Evolutionary conservation across 23 red algal species (phyloP).

Genomic region (Gracilaria domingensis): DNA sequence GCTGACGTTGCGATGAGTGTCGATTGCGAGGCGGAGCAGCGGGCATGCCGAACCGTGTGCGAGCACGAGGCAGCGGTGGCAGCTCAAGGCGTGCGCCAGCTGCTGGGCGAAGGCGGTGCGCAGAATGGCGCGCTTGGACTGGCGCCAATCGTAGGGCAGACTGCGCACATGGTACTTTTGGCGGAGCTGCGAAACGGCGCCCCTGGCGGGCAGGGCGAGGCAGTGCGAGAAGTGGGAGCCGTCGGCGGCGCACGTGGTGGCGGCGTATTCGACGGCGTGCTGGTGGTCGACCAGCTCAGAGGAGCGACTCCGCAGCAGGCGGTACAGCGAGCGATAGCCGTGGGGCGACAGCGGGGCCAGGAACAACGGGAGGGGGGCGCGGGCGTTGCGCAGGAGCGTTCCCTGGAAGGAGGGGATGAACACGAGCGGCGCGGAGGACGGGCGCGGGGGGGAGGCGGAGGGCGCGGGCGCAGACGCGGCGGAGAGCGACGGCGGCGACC

Average conservation of each 20-base stretch:
- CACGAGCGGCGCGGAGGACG: not conserved
- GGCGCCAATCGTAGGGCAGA: not conserved
- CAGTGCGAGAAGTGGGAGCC: not conserved
- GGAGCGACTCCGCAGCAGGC: not conserved
- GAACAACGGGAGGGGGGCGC: not conserved
- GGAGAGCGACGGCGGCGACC: not conserved
- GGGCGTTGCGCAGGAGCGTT: not conserved
- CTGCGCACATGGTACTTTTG: not conserved
- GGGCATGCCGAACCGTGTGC: not conserved
- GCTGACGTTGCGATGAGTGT: too few species aligned
- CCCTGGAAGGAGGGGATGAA: not conserved
- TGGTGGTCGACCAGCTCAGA: not conserved
- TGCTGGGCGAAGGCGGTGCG: not conserved
- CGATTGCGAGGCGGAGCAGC: not conserved
- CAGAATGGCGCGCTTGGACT: not conserved
- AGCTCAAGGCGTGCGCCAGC: not conserved
- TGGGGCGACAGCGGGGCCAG: not conserved
- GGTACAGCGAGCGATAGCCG: not conserved
- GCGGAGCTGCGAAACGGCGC: not conserved
- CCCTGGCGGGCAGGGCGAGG: not conserved
- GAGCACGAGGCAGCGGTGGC: not conserved
- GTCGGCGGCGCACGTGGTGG: not conserved
- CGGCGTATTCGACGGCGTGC: not conserved
- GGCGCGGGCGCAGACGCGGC: not conserved
- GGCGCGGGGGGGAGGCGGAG: not conserved